A percentile compares a stretch with the other conserved stretches of the same genome.
Evolutionary conservation across 139 green algal species (phyloP).

Genomic region (Chlorokybus atmophyticus): DNA sequence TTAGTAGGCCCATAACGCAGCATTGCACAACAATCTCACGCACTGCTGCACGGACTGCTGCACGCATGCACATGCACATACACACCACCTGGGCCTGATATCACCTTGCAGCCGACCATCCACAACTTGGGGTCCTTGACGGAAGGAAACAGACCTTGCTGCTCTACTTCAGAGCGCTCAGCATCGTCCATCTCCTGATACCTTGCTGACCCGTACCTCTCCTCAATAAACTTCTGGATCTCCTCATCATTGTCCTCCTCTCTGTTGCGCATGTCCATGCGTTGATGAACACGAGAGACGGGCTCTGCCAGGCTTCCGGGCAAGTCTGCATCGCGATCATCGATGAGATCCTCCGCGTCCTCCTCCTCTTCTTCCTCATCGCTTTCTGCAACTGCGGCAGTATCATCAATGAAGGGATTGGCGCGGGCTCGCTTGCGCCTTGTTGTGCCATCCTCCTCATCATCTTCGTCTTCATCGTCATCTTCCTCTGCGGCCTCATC

Average conservation of each 20-base stretch:
- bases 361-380: constrained; percentile 32
- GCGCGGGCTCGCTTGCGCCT: neutral
- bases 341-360: constrained; percentile 35
- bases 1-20: too few species aligned
- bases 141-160: constrained; percentile 82
- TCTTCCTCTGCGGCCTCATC: constrained; percentile 20
- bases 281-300: constrained; percentile 32
- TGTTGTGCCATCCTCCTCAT: neutral
- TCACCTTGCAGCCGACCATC: constrained; percentile 55
- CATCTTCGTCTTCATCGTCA: constrained; percentile 11
- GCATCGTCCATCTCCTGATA: constrained; percentile 20
- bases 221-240: constrained; percentile 11
- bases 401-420: constrained; percentile 8
- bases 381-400: constrained; percentile 22
- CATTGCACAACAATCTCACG: too few species aligned
- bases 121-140: constrained; percentile 86
- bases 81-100: too few species aligned
- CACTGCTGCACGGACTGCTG: too few species aligned
- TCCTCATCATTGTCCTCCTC: constrained; percentile 60
- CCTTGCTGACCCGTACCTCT: neutral
- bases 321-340: constrained; percentile 82
- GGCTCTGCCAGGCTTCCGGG: constrained; percentile 73
- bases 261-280: constrained; percentile 24
- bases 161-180: constrained; percentile 48
- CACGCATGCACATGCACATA: too few species aligned